Evolutionary conservation across 73 alveolate species (phyloP).

Genomic region (Paramecium octaurelia): DNA sequence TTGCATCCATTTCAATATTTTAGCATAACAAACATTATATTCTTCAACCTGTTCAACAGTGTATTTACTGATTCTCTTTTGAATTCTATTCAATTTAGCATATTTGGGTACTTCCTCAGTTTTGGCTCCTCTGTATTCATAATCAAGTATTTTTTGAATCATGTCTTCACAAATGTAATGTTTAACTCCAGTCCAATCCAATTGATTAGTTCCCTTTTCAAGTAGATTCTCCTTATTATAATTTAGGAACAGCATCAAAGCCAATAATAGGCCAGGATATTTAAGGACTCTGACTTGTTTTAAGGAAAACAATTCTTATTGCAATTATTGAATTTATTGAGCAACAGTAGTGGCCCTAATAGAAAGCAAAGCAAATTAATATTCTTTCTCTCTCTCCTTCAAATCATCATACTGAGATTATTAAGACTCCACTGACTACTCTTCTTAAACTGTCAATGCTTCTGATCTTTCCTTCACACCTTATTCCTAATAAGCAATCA

Average conservation of each 20-base stretch:
- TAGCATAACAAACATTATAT: conserved; percentile 59
- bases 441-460: conserved; percentile 70
- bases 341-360: conserved; percentile 1
- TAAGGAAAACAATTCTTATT: conserved; percentile 48
- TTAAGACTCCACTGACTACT: conserved; percentile 54
- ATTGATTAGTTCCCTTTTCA: conserved; percentile 86
- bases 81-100: conserved; percentile 63
- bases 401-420: conserved; percentile 46
- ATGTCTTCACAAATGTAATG: conserved; percentile 73
- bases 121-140: conserved; percentile 85
- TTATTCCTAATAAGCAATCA: conserved; percentile 69
- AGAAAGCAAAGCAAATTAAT: conserved; percentile 30
- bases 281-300: conserved; percentile 81
- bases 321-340: background rate
- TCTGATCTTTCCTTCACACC: conserved; percentile 84
- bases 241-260: conserved; percentile 78
- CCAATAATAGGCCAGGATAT: conserved; percentile 82
- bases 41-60: conserved; percentile 47
- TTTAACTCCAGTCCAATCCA: conserved; percentile 94
- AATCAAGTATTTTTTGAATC: conserved; percentile 54
- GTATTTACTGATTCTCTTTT: conserved; percentile 7
- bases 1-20: conserved; percentile 24
- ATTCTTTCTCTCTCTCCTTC: conserved; percentile 58
- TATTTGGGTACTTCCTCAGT: conserved; percentile 83
- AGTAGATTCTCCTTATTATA: conserved; percentile 74